phyloP scores from a whole-genome alignment of 306 rosid species.

The Erythrophleum fordii region DNA sequence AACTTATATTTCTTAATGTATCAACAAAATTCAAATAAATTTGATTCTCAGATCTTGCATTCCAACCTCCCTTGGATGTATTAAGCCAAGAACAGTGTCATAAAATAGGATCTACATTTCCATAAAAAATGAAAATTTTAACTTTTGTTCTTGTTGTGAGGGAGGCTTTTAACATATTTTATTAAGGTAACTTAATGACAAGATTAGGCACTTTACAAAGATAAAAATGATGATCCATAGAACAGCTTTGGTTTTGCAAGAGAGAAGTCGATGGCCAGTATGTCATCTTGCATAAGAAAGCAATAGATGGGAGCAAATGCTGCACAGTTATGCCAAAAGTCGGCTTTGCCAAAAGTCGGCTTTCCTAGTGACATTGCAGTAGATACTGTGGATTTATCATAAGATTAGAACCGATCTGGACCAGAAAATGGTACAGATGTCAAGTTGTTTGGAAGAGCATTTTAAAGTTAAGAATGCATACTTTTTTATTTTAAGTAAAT shows the following conservation, averaged over 20 bases:
- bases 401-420: conserved; percentile 17
- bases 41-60: background rate
- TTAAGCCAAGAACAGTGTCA: background rate
- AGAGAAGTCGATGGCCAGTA: conserved; percentile 4
- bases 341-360: background rate
- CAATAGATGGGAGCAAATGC: background rate
- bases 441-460: background rate
- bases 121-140: background rate
- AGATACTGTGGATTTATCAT: background rate
- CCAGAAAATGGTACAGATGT: conserved; percentile 1
- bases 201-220: background rate
- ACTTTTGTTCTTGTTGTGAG: background rate
- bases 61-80: background rate
- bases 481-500: background rate
- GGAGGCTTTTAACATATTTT: background rate
- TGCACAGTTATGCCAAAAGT: background rate
- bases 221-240: background rate
- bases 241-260: background rate
- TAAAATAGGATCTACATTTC: background rate
- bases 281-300: background rate
- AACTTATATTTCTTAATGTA: background rate
- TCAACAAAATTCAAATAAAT: background rate
- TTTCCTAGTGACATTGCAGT: background rate
- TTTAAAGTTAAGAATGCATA: background rate
- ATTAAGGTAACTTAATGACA: background rate